Conservation (phyloP, 176 grass and related monocot species). For the Bromus sterilis region DNA sequence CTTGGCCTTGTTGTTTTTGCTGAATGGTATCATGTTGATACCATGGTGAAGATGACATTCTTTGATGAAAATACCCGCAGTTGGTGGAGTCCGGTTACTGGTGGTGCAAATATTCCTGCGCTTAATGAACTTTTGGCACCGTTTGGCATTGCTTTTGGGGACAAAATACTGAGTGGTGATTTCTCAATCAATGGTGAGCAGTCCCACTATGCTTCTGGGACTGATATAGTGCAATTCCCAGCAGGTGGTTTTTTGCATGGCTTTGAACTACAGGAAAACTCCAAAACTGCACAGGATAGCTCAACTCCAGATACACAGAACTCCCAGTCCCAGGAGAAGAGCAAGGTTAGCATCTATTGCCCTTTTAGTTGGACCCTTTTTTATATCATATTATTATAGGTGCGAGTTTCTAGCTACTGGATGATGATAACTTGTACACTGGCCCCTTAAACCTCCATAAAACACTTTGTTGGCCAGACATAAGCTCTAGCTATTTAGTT, state of each 20-base stretch:
- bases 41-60: slow-evolving; percentile 98
- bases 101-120: slow-evolving; percentile 92
- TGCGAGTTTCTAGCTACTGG: not conserved
- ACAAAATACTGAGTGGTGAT: slow-evolving; percentile 83
- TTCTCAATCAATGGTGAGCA: slow-evolving; percentile 96
- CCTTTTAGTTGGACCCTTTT: slow-evolving; percentile 1
- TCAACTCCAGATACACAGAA: slow-evolving; percentile 45
- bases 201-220: slow-evolving; percentile 94
- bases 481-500: not conserved
- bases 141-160: slow-evolving; percentile 91
- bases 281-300: slow-evolving; percentile 38
- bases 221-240: slow-evolving; percentile 92
- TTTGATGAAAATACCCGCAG: slow-evolving; percentile 99
- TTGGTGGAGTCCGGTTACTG: slow-evolving; percentile 98
- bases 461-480: not conserved
- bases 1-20: slow-evolving; percentile 86
- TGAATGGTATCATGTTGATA: slow-evolving; percentile 97
- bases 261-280: slow-evolving; percentile 80
- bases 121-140: slow-evolving; percentile 87
- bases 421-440: not conserved
- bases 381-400: not conserved
- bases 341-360: slow-evolving; percentile 37
- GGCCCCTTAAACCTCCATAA: not conserved
- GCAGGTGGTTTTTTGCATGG: slow-evolving; percentile 79
- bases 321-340: slow-evolving; percentile 24